Percentiles rank a stretch among this genome's conserved stretches.
phyloP scores from a whole-genome alignment of 75 land plant species.

The Selaginella moellendorffii region DNA sequence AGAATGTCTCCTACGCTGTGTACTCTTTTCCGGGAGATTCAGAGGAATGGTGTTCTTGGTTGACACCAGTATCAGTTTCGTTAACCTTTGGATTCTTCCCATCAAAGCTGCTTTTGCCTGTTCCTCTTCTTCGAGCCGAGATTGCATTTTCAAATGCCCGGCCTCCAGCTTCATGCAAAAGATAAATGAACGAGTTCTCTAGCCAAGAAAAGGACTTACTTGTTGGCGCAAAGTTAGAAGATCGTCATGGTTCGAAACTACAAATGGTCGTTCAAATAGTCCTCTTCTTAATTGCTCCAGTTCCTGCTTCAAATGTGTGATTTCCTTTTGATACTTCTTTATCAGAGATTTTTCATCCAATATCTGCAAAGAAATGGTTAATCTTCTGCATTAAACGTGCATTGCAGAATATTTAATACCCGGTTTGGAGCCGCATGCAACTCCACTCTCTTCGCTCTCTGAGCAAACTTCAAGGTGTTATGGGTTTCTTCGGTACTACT shows the following conservation, averaged over 20 bases:
- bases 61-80: conserved; percentile 71
- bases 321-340: conserved; percentile 82
- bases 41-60: conserved; percentile 50
- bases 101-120: conserved; percentile 73
- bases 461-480: conserved; percentile 85
- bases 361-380: conserved; percentile 29
- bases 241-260: conserved; percentile 44
- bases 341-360: conserved; percentile 87
- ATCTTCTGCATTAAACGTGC: no score
- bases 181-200: background rate
- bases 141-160: conserved; percentile 83
- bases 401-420: no score
- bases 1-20: conserved; percentile 40
- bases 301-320: conserved; percentile 52
- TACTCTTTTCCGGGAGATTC: conserved; percentile 23
- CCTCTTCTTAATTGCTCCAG: conserved; percentile 63
- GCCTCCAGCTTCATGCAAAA: conserved; percentile 41
- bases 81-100: conserved; percentile 76
- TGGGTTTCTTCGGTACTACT: conserved; percentile 79
- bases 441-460: conserved; percentile 74
- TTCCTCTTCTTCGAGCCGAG: conserved; percentile 63
- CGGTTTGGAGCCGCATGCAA: conserved; percentile 64
- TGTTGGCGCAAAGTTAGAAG: conserved; percentile 47
- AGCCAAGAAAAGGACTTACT: conserved; percentile 22
- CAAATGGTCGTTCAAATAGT: conserved; percentile 28